A percentile compares a stretch with the other conserved stretches of the same genome.
Conservation (phyloP, 2,329 filamentous ascomycete genomes). For the Colletotrichum falcatum region DNA sequence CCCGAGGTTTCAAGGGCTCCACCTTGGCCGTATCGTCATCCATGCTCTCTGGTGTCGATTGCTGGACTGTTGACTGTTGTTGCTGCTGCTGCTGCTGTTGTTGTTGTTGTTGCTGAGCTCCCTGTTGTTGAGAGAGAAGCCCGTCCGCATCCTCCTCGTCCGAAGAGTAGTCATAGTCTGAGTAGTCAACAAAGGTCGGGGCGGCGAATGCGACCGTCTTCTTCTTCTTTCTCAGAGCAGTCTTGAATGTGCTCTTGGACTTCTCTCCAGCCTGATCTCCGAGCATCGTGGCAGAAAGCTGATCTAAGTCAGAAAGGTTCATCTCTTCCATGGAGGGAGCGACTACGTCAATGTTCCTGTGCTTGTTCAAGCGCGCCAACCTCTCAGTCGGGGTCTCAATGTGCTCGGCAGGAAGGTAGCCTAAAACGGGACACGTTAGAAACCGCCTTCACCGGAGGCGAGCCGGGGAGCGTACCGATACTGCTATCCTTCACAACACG, state of each 20-base stretch:
- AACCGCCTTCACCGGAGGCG: not conserved
- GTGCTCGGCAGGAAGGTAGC: conserved; percentile 95
- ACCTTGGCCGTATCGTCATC: conserved; percentile 67
- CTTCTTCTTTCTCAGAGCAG: conserved; percentile 84
- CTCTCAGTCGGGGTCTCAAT: conserved; percentile 98
- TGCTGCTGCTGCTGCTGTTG: conserved; percentile 49
- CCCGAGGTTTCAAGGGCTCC: conserved; percentile 65
- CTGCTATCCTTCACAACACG: conserved; percentile 97
- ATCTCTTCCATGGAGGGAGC: conserved; percentile 28
- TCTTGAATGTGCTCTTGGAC: conserved; percentile 84
- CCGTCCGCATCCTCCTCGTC: conserved; percentile 76
- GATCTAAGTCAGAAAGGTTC: conserved; percentile 48
- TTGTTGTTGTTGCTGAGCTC: conserved; percentile 48
- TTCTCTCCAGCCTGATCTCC: conserved; percentile 75
- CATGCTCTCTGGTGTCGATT: conserved; percentile 48
- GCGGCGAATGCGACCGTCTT: conserved; percentile 90
- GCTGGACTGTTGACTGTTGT: conserved; percentile 45
- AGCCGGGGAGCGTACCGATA: conserved; percentile 68
- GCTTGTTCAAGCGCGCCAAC: conserved; percentile 93
- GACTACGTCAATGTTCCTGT: conserved; percentile 95
- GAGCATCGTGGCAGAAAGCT: conserved; percentile 73
- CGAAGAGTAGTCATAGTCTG: conserved; percentile 85
- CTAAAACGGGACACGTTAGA: conserved; percentile 59
- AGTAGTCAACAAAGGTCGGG: conserved; percentile 89
- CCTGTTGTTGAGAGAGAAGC: conserved; percentile 52